These are phyloP conservation scores for Suhomyces sp. DNA, from an alignment of 805 yeast species.

Conservation along the genomic window DNA sequence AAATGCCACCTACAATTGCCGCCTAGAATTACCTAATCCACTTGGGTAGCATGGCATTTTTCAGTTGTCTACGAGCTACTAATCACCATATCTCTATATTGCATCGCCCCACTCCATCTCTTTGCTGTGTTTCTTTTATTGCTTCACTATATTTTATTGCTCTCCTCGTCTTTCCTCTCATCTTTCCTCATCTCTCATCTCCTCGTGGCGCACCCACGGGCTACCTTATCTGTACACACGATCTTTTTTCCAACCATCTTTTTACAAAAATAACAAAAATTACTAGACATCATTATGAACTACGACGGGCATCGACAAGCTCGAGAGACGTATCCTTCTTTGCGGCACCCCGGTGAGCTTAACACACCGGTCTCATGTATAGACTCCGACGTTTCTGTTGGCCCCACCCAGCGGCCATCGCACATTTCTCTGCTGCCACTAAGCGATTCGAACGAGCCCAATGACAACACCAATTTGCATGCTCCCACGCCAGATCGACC, in stretches of 20 bases:
- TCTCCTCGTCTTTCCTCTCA: not conserved
- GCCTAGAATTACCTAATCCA: not conserved
- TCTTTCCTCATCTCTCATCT: not conserved
- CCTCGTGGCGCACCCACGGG: constrained; percentile 1
- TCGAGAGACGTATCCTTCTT: not conserved
- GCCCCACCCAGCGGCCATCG: not conserved
- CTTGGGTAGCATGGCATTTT: not conserved
- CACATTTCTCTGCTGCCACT: not conserved
- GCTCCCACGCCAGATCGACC: not conserved
- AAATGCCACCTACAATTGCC: not conserved
- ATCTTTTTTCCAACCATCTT: not conserved
- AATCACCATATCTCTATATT: not conserved
- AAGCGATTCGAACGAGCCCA: not conserved
- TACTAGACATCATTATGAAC: not conserved
- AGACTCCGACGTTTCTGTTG: not conserved
- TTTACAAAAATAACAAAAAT: not conserved
- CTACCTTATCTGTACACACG: not conserved
- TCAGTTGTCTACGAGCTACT: not conserved
- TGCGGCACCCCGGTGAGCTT: not conserved
- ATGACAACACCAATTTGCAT: not conserved
- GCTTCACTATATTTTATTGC: not conserved
- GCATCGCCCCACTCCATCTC: not conserved
- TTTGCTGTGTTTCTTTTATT: not conserved
- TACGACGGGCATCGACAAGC: not conserved
- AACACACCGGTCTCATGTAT: not conserved